Base-by-base conservation (phyloP, 31 red algal genomes). In the Asparagopsis taxiformis region DNA sequence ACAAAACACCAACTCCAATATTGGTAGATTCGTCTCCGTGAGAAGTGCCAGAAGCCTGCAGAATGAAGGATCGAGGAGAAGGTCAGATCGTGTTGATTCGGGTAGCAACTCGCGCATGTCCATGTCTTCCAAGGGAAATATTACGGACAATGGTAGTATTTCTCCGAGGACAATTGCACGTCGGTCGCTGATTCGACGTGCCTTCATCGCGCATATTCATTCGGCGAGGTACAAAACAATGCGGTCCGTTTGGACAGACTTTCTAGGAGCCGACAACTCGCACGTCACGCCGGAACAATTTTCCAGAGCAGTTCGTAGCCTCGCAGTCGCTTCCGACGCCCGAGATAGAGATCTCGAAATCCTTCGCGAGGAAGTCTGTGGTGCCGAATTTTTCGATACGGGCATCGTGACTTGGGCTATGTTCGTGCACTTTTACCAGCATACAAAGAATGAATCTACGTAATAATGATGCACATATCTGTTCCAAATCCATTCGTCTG, bases 121-220 rank as follows among this genome's bases (percentile, higher is more conserved):
- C n/a, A n/a, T 32, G 30, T 5, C 2, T 62, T 32, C 30, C 3
- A 26, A 32, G 30, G 58, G 17, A 16, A n/a, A 35, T 3, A 32
- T 35, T n/a, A 32, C 3, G 41, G 63, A 77, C 31, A 38, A 56
- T 3, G 39, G 23, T 43, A 39, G 51, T 13, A 59, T 51, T 7
- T 63, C 57, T 34, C 48, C 43, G 11, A 41, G 32, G 13, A 28
- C 59, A 2, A 35, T 38, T 32, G 73, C 73, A 25, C 21, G 59
- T 0, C 73, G 59, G 24, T 50, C 55, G 35, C 54, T 77, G 59
- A 51, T 77, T 31, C 56, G 73, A 51, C 64, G 76, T 13, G 61
- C 76, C 8, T 80, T 80, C 58, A 50, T 80, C 21, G 76, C 76
- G 6, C 76, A 80, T 31, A 80, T 80, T 55, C 76, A 80, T 39